Conservation (phyloP, 1,284 basidiomycete genomes). For the Cutaneotrichosporon dermatis region DNA sequence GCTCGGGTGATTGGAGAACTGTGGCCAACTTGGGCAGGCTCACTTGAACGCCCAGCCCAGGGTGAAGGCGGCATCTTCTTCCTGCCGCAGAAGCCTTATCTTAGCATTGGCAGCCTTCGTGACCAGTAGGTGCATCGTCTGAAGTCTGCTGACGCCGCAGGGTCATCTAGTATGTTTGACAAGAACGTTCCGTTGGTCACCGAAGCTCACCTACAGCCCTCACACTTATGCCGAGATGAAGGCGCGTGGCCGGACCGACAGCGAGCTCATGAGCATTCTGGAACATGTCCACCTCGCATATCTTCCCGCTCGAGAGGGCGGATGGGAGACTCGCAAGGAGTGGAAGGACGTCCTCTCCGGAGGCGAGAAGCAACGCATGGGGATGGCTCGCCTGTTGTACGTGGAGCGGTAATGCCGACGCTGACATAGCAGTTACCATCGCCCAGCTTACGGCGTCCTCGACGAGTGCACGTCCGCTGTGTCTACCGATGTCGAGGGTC, state of each 20-base stretch:
- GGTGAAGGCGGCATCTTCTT: slow-evolving; percentile 67
- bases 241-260: slow-evolving; percentile 59
- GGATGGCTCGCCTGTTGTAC: slow-evolving; percentile 47
- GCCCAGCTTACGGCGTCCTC: slow-evolving; percentile 47
- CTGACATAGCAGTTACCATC: slow-evolving; percentile 33
- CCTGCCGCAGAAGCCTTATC: slow-evolving; percentile 87
- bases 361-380: slow-evolving; percentile 92
- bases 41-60: slow-evolving; percentile 51
- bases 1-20: slow-evolving; percentile 85
- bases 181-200: neutral
- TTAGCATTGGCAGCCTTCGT: slow-evolving; percentile 76
- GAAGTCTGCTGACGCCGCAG: slow-evolving; percentile 15
- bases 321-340: slow-evolving; percentile 83
- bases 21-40: slow-evolving; percentile 60
- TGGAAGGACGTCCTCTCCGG: slow-evolving; percentile 88
- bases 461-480: slow-evolving; percentile 92
- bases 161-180: slow-evolving; percentile 41
- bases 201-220: slow-evolving; percentile 59
- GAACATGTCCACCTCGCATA: slow-evolving; percentile 79
- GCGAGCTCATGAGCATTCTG: slow-evolving; percentile 68
- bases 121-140: slow-evolving; percentile 62
- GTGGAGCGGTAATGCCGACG: neutral
- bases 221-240: slow-evolving; percentile 75
- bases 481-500: slow-evolving; percentile 90
- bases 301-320: slow-evolving; percentile 80